Base-by-base conservation (phyloP, 768 basidiomycete species). In the Porpolomopsis calyptriformis region DNA sequence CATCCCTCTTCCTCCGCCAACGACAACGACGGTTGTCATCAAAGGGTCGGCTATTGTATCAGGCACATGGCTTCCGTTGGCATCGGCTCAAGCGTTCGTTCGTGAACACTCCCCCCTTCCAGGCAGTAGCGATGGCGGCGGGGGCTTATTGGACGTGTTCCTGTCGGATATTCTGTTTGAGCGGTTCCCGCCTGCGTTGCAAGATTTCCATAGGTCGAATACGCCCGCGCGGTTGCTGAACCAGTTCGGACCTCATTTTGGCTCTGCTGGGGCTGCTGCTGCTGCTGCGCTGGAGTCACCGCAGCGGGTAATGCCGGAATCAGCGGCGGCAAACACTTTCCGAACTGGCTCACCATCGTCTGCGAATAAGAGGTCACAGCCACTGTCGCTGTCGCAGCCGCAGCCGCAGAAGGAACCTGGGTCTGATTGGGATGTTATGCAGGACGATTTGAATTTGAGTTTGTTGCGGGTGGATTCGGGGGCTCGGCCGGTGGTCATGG, bases 11-110 rank as follows among this genome's bases (percentile, higher is more conserved):
- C 69, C 66, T 14, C 52, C 62, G 33, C 58, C 66, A 49, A 55
- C 62, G 55, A 50, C 67, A 41, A 67, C 71, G 11, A 64, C 65
- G 6, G 60, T 68, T 3, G 67, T 85, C 4, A 65, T 64, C 8
- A 73, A 73, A 48, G 75, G 79, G 4, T 76, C 75, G 11, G 59
- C 69, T 9, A 59, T 65, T 20, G 69, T 85, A 10, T 65, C 65
- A 25, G 85, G 85, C 2, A 74, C 74, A 1, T 87, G 85, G 85
- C 78, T 78, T 0, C 77, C 84, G n/a, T 70, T 85, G 23, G 53
- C 61, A 23, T 68, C 67, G 3, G 80, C 80, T 2, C 77, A 73
- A 45, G 60, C 65, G 1, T 72, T 76, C 49, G 72, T 75, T 25
- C 69, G 66, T 35, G 67, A 72, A 51, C 76, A 77, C 53, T 60